phyloP scores from a whole-genome alignment of 2,329 filamentous ascomycete genomes.

The Exutisphaerella laricina region DNA sequence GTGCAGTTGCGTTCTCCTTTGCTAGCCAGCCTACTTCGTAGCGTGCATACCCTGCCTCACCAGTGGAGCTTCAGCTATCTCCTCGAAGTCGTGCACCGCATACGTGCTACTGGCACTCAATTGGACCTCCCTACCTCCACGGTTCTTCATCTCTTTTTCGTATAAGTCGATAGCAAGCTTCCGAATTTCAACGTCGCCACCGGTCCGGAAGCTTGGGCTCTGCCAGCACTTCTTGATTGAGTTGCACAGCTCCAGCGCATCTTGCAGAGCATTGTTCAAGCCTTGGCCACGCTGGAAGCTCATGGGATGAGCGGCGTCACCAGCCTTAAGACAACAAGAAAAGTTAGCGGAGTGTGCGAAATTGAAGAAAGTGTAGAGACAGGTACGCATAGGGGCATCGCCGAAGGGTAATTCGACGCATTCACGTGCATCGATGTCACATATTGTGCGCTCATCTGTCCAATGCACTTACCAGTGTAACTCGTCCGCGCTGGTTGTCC shows the following conservation, averaged over 20 bases:
- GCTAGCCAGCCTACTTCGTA: no score
- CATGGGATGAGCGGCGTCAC: constrained; percentile 43
- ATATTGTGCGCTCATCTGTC: no score
- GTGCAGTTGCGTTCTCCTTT: no score
- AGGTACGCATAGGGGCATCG: no score
- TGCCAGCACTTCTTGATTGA: constrained; percentile 1
- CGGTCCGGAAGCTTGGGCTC: not conserved
- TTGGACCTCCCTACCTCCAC: constrained; percentile 11
- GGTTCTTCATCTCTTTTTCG: constrained; percentile 11
- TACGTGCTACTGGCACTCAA: constrained; percentile 7
- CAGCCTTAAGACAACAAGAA: constrained; percentile 10
- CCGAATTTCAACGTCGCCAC: not conserved
- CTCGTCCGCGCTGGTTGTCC: constrained; percentile 24
- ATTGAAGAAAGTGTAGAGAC: not conserved
- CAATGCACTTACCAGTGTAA: constrained; percentile 29
- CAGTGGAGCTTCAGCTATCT: not conserved
- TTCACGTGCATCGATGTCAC: no score
- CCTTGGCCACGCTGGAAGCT: constrained; percentile 41
- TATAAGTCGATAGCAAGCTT: constrained; percentile 1
- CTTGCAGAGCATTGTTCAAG: constrained; percentile 39
- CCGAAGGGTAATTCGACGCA: no score
- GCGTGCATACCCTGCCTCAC: constrained; percentile 7
- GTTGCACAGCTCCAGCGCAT: constrained; percentile 23
- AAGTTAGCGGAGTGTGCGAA: not conserved
- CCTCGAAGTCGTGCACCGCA: constrained; percentile 4